Conservation (phyloP, 176 grass and related monocot species). For the Avena sativa region DNA sequence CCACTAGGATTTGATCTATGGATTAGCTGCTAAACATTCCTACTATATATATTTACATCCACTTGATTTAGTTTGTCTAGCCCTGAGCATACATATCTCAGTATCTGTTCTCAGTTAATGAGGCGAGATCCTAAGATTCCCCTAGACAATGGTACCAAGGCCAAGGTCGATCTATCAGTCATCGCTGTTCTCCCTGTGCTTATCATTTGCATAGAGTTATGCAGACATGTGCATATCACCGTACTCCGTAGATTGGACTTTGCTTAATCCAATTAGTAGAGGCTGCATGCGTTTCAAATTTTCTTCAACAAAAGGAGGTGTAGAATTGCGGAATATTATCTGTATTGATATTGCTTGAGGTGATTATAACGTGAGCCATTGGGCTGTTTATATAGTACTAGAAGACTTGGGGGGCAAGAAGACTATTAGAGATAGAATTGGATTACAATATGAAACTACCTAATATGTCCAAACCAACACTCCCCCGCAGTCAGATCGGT, state of each 20-base stretch:
- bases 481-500: too few species aligned
- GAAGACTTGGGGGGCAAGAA: too few species aligned
- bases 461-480: too few species aligned
- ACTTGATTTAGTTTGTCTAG: conserved; percentile 42
- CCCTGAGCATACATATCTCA: conserved; percentile 47
- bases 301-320: neutral
- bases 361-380: too few species aligned
- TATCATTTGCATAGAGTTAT: conserved; percentile 28
- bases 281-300: neutral
- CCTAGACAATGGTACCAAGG: neutral
- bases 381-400: too few species aligned
- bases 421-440: too few species aligned
- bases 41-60: conserved; percentile 1
- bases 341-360: too few species aligned
- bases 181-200: neutral
- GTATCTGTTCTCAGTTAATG: conserved; percentile 11
- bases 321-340: too few species aligned
- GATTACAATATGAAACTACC: too few species aligned
- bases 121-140: conserved; percentile 22
- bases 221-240: conserved; percentile 29
- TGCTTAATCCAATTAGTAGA: neutral
- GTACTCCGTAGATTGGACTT: neutral
- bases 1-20: conserved; percentile 19
- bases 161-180: neutral
- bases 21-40: neutral